A percentile compares a stretch with the other conserved stretches of the same genome.
Evolutionary conservation across 306 rosid genomes (phyloP).

Genomic region (Calophaca sinica): DNA sequence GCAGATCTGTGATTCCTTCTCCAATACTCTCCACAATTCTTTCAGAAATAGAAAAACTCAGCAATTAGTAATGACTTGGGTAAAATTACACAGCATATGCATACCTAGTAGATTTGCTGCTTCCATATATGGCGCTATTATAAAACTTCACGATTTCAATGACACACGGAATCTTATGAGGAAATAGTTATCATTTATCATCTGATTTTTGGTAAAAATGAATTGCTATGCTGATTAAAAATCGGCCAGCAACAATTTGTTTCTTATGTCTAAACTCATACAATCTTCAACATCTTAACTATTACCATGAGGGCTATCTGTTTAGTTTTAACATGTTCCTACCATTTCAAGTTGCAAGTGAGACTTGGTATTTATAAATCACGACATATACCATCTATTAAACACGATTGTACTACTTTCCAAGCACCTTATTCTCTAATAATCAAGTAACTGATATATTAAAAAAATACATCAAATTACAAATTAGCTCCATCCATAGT

Average conservation of each 20-base stretch:
- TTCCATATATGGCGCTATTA: neutral
- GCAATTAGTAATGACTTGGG: neutral
- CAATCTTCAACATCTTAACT: neutral
- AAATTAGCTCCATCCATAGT: neutral
- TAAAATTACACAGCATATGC: neutral
- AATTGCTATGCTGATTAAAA: neutral
- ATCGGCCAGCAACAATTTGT: too few relatives aligned
- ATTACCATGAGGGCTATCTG: neutral
- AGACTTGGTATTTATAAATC: neutral
- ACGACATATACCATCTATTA: neutral
- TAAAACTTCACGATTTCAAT: neutral
- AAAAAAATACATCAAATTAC: neutral
- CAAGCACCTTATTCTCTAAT: conserved; percentile 3
- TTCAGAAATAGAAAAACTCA: neutral
- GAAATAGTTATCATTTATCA: neutral
- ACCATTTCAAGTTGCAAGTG: neutral
- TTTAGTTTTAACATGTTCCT: conserved; percentile 1
- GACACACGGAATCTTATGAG: neutral
- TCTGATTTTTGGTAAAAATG: neutral
- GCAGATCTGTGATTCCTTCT: conserved; percentile 44
- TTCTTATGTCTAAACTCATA: neutral
- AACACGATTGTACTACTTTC: neutral
- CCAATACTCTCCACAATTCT: conserved; percentile 56
- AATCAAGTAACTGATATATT: neutral
- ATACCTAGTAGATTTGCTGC: neutral